phyloP scores from a whole-genome alignment of 768 basidiomycete genomes.

The Gloeopeniophorella convolvens region DNA sequence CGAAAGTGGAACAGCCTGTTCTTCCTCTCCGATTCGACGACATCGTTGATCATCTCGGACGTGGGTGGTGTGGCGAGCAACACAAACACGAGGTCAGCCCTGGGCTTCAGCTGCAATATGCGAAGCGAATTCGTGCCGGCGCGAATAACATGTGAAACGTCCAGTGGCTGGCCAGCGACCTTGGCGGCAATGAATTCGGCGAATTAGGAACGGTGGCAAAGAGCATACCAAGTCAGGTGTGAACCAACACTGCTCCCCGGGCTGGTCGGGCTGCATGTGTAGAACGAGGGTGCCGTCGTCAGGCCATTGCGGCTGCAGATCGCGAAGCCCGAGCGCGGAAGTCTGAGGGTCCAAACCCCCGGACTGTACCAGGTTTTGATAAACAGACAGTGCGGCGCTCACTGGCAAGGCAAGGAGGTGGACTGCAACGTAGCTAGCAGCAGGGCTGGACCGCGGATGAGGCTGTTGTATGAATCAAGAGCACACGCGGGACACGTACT shows the following conservation, averaged over 20 bases:
- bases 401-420: constrained; percentile 10
- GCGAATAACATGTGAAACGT: constrained; percentile 11
- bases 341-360: constrained; percentile 9
- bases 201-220: not conserved
- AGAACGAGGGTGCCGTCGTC: constrained; percentile 9
- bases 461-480: not conserved
- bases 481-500: constrained; percentile 4
- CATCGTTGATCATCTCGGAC: not conserved
- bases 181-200: not conserved
- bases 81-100: constrained; percentile 11
- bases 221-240: constrained; percentile 12
- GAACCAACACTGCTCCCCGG: constrained; percentile 11
- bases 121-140: constrained; percentile 13
- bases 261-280: constrained; percentile 8
- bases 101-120: constrained; percentile 12
- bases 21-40: constrained; percentile 6
- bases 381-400: constrained; percentile 5
- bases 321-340: constrained; percentile 8
- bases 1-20: not conserved
- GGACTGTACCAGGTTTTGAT: not conserved
- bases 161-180: constrained; percentile 5
- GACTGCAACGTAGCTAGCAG: constrained; percentile 11
- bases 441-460: constrained; percentile 1
- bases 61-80: constrained; percentile 12
- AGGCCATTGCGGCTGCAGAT: constrained; percentile 14